phyloP scores from a whole-genome alignment of 371 early-diverging fungal genomes.

The Apophysomyces variabilis region DNA sequence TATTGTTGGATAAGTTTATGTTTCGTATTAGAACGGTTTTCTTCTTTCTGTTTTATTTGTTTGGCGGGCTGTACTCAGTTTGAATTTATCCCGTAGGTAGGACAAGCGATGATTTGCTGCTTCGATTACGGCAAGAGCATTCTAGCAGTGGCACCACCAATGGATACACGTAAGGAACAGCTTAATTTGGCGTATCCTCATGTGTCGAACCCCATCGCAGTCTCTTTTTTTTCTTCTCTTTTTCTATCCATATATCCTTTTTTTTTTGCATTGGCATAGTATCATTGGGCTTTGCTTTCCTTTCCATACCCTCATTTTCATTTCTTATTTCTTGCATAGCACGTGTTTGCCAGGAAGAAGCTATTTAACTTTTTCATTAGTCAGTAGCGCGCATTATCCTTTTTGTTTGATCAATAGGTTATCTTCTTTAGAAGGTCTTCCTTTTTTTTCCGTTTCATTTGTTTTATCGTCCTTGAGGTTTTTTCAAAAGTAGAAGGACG shows the following conservation, averaged over 20 bases:
- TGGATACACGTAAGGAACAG: conserved; percentile 9
- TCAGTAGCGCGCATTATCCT: not conserved
- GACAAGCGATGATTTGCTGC: conserved; percentile 8
- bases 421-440: not conserved
- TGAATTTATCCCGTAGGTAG: not conserved
- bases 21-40: no score
- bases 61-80: conserved; percentile 1
- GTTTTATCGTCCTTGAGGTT: not conserved
- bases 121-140: conserved; percentile 4
- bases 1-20: no score
- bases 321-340: conserved; percentile 9
- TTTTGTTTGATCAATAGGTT: no score
- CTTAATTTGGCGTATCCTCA: conserved; percentile 15
- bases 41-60: not conserved
- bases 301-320: conserved; percentile 4
- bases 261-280: not conserved
- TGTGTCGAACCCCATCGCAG: conserved; percentile 7
- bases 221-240: conserved; percentile 2
- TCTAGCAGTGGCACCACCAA: conserved; percentile 7
- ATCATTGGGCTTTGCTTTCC: not conserved
- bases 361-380: not conserved
- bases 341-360: not conserved
- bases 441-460: not conserved
- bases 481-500: not conserved
- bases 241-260: not conserved